phyloP scores from a whole-genome alignment of 768 basidiomycete genomes.

The Hirschioporus abietinus region DNA sequence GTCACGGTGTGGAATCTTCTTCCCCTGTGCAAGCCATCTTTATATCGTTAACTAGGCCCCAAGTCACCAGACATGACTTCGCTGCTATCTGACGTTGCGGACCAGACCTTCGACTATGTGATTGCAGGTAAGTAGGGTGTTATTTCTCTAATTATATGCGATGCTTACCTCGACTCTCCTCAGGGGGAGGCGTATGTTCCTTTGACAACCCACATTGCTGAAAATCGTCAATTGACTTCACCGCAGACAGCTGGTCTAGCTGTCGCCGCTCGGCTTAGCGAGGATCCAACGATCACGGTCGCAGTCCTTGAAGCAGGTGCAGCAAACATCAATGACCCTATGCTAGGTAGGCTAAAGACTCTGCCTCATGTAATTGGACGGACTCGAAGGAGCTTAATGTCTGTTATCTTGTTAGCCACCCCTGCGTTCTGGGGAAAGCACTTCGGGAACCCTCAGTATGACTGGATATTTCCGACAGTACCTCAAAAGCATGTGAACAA shows the following conservation, averaged over 20 bases:
- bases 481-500: conserved; percentile 15
- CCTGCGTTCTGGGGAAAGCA: conserved; percentile 10
- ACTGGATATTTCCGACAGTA: conserved; percentile 19
- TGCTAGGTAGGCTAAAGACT: neutral
- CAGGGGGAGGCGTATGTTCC: neutral
- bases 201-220: neutral
- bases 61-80: neutral
- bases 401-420: neutral
- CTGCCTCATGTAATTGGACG: neutral
- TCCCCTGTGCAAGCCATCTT: no score
- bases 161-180: neutral
- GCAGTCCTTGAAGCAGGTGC: conserved; percentile 26
- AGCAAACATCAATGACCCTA: conserved; percentile 11
- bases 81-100: conserved; percentile 3
- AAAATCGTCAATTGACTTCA: conserved; percentile 12
- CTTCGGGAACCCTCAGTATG: conserved; percentile 15
- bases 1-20: no score
- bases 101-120: conserved; percentile 17
- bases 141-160: neutral
- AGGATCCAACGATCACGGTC: conserved; percentile 14
- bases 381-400: neutral
- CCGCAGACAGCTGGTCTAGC: conserved; percentile 24
- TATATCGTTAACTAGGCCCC: no score
- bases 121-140: conserved; percentile 9
- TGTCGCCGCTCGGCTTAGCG: conserved; percentile 24